Conservation (phyloP, 2,329 filamentous ascomycete genomes). For the Xylariales sp. region DNA sequence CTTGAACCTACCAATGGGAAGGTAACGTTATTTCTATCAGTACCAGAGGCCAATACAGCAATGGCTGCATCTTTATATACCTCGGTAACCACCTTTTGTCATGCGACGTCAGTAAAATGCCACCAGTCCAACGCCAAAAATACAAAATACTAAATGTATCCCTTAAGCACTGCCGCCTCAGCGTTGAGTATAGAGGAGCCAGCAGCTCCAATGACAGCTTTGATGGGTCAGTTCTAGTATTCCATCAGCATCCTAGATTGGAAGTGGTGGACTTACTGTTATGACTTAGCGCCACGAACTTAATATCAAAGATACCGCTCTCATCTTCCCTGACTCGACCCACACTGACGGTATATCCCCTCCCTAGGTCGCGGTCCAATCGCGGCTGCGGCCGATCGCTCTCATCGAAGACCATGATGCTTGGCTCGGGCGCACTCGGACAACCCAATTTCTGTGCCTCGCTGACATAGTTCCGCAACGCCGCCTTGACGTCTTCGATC, state of each 20-base stretch:
- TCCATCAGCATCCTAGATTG: too few relatives aligned
- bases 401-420: conserved; percentile 88
- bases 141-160: conserved; percentile 74
- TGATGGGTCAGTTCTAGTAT: neutral
- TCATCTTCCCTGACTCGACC: conserved; percentile 82
- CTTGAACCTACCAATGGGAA: too few relatives aligned
- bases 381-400: conserved; percentile 86
- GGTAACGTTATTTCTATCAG: too few relatives aligned
- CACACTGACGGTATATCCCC: conserved; percentile 87
- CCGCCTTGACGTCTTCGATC: conserved; percentile 71
- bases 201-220: conserved; percentile 89
- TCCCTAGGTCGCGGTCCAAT: conserved; percentile 78
- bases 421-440: conserved; percentile 74
- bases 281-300: conserved; percentile 90
- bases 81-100: too few relatives aligned
- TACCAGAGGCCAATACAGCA: too few relatives aligned
- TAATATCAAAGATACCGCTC: conserved; percentile 86
- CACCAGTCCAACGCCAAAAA: too few relatives aligned
- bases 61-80: too few relatives aligned
- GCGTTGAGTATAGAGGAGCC: conserved; percentile 93
- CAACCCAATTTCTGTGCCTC: conserved; percentile 82
- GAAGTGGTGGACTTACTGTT: conserved; percentile 54
- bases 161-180: conserved; percentile 86
- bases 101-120: too few relatives aligned
- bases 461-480: conserved; percentile 73